These are phyloP conservation scores for Falciphora oryzae DNA, from an alignment of 2,329 filamentous ascomycete species.

Conservation along the genomic window DNA sequence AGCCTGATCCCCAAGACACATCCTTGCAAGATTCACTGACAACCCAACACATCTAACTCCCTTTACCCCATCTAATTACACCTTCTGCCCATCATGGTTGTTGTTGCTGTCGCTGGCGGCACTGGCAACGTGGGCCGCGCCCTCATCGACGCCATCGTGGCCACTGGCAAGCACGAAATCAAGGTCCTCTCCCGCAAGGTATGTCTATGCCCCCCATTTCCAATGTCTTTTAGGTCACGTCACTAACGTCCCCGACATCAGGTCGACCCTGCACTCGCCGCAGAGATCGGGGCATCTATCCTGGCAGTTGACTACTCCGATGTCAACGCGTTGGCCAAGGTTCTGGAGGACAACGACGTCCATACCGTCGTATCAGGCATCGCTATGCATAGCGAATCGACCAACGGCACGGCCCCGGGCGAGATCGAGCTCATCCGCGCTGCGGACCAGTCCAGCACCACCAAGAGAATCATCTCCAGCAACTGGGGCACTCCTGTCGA, in stretches of 20 bases:
- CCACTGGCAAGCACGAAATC: slow-evolving; percentile 29
- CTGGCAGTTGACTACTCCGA: slow-evolving; percentile 24
- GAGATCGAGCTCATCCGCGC: slow-evolving; percentile 40
- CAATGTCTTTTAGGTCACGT: neutral
- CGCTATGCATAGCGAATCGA: slow-evolving; percentile 19
- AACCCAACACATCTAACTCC: no score
- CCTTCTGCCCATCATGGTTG: slow-evolving; percentile 10
- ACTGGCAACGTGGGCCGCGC: slow-evolving; percentile 13
- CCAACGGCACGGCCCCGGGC: slow-evolving; percentile 21
- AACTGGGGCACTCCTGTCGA: slow-evolving; percentile 29
- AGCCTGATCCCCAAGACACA: no score
- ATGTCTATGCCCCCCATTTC: neutral
- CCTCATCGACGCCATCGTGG: slow-evolving; percentile 36
- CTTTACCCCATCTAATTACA: no score
- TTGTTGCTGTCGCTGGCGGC: slow-evolving; percentile 14
- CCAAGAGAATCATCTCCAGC: slow-evolving; percentile 36
- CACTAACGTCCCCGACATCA: slow-evolving; percentile 1
- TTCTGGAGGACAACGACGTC: slow-evolving; percentile 30
- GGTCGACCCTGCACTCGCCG: slow-evolving; percentile 12
- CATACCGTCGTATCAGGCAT: slow-evolving; percentile 40
- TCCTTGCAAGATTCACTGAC: no score
- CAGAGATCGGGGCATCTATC: slow-evolving; percentile 20
- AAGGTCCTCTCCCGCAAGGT: slow-evolving; percentile 36
- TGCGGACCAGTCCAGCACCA: slow-evolving; percentile 30
- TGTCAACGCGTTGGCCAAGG: slow-evolving; percentile 16